Evolutionary conservation across 768 basidiomycete genomes (phyloP), one percentile per base, ranked within the genome.

Genomic region (Boletus rufocinnamomeus): DNA sequence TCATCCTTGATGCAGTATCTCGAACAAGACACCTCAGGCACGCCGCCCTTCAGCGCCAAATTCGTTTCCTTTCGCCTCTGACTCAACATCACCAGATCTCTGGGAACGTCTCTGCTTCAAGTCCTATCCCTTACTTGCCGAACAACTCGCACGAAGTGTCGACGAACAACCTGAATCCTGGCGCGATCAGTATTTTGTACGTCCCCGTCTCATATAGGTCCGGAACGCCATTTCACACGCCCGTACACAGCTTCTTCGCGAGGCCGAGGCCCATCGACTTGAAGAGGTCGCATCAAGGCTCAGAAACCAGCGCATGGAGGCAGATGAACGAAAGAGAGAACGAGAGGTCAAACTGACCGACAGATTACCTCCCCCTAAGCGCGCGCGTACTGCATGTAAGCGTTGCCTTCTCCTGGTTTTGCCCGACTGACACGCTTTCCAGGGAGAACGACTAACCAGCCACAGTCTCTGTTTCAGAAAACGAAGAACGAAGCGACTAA

Each of bases 401-500:
- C 69, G 2, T 14, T 17, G 14, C 30, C 46, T 37, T 17, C 32
- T 43, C 45, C 35, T 23, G 10, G 21, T 37, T 40, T 60, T 58
- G 50, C 45, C 54, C 41, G 59, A 59, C 62, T 65, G 57, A 63
- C 44, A n/a, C 53, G 32, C 46, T 32, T 25, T 41, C 32, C 59
- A 81, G 80, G 82, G 76, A 72, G 72, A 23, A 59, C 72, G 7
- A 10, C 74, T n/a, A 61, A 56, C 52, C 77, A 75, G 40, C 85
- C 87, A 23, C 91, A 87, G 74, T 80, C 86, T 17, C 76, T 93
- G 21, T 86, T 93, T 63, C 87, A 92, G 76, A 91, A 89, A 74
- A 86, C 89, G 7, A 83, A 83, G 57, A 78, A 77, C 44, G 88
- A 91, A 64, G 86, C 89, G 13, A 85, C 82, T 28, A 88, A 83